phyloP scores from a whole-genome alignment of 129 eudicot genomes.

The Mikania micrantha region DNA sequence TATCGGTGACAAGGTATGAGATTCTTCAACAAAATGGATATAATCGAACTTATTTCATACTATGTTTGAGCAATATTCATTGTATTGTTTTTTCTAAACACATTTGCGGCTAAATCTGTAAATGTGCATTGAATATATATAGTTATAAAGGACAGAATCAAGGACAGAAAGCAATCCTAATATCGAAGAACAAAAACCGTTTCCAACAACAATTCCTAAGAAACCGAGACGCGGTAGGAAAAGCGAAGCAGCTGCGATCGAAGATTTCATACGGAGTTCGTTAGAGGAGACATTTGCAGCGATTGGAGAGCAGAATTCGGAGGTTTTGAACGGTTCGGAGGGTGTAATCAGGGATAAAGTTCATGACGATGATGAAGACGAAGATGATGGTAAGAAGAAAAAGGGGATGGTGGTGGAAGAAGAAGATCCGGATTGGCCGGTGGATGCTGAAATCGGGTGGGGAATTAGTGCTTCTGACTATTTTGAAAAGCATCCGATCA shows the following conservation, averaged over 20 bases:
- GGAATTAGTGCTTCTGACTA: too few relatives aligned
- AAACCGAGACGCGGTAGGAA: slow-evolving; percentile 81
- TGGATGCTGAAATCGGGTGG: too few relatives aligned
- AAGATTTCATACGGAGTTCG: slow-evolving; percentile 62
- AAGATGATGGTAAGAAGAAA: slow-evolving; percentile 10
- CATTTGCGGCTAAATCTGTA: too few relatives aligned
- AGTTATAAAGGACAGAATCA: slow-evolving; percentile 8
- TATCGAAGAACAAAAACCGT: slow-evolving; percentile 26
- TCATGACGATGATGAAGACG: slow-evolving; percentile 12
- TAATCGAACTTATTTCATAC: too few relatives aligned
- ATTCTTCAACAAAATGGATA: too few relatives aligned
- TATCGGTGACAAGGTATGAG: too few relatives aligned
- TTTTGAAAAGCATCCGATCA: too few relatives aligned
- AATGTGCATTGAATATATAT: too few relatives aligned
- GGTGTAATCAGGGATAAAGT: too few relatives aligned
- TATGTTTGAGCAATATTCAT: too few relatives aligned
- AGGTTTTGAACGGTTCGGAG: slow-evolving; percentile 31
- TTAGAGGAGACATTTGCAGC: slow-evolving; percentile 75
- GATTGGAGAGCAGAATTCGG: slow-evolving; percentile 65
- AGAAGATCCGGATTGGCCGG: slow-evolving; percentile 82
- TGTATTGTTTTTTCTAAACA: too few relatives aligned
- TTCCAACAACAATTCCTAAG: slow-evolving; percentile 50
- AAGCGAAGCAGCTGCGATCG: slow-evolving; percentile 82
- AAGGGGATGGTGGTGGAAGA: slow-evolving; percentile 72
- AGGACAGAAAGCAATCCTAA: slow-evolving; percentile 13